These are phyloP conservation scores for Yamadazyma songkhlaensis DNA, from an alignment of 1,139 yeast genomes.

Conservation along the genomic window DNA sequence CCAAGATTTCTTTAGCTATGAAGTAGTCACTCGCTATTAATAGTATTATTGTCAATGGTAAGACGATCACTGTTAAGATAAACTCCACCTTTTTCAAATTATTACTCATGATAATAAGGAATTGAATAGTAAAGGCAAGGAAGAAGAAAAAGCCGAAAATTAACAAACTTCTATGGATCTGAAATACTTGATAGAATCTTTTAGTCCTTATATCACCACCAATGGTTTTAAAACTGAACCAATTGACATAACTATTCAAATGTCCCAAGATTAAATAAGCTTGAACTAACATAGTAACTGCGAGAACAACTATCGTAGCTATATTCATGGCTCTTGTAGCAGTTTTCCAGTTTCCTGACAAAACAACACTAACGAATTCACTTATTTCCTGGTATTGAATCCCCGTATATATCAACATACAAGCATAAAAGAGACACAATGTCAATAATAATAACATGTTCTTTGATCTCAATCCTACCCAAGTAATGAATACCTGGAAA, in stretches of 20 bases:
- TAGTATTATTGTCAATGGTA: constrained; percentile 45
- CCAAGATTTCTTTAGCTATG: constrained; percentile 34
- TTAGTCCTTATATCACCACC: constrained; percentile 49
- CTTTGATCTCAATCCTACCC: constrained; percentile 41
- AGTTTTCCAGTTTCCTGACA: constrained; percentile 22
- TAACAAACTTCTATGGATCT: constrained; percentile 40
- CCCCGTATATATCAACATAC: constrained; percentile 50
- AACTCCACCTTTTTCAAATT: constrained; percentile 44
- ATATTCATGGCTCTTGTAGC: constrained; percentile 39
- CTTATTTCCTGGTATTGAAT: constrained; percentile 48
- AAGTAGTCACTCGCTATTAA: constrained; percentile 38
- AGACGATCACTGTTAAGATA: constrained; percentile 46
- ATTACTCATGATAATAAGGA: constrained; percentile 45
- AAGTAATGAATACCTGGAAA: constrained; percentile 38
- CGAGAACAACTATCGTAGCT: constrained; percentile 46
- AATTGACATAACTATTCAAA: constrained; percentile 42
- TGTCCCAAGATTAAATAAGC: constrained; percentile 30
- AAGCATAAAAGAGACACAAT: constrained; percentile 43
- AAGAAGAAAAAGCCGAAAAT: constrained; percentile 51
- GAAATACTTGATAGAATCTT: constrained; percentile 39
- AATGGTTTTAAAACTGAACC: constrained; percentile 50
- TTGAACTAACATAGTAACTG: constrained; percentile 35
- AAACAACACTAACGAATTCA: constrained; percentile 19
- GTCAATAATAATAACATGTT: constrained; percentile 43
- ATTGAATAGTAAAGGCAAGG: constrained; percentile 53